Percentiles rank a stretch among this genome's conserved stretches.
Evolutionary conservation across 1,284 basidiomycete genomes (phyloP).

Genomic region (Sutorius eximius): DNA sequence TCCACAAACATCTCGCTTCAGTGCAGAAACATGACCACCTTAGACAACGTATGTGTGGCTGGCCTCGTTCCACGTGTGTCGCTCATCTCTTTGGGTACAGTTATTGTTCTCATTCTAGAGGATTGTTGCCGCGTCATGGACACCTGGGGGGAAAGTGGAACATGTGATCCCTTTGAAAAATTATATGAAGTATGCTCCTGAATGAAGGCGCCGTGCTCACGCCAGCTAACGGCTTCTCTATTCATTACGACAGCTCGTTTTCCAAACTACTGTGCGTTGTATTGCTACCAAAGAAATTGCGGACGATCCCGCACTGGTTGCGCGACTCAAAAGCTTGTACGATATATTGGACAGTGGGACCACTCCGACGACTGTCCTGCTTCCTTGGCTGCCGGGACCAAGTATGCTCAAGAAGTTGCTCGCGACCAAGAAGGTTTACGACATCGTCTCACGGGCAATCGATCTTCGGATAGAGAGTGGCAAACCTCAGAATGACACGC

Average conservation of each 20-base stretch:
- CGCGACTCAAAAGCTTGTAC: constrained; percentile 60
- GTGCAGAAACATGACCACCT: constrained; percentile 62
- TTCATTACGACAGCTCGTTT: constrained; percentile 51
- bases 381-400: constrained; percentile 72
- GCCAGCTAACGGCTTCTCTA: neutral
- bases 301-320: constrained; percentile 56
- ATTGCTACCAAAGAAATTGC: constrained; percentile 67
- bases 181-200: constrained; percentile 58
- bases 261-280: constrained; percentile 68
- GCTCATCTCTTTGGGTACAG: constrained; percentile 36
- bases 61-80: constrained; percentile 4
- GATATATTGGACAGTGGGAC: constrained; percentile 65
- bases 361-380: constrained; percentile 65
- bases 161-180: constrained; percentile 66
- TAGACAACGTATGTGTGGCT: constrained; percentile 48
- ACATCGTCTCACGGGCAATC: constrained; percentile 59
- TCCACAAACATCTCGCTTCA: constrained; percentile 65
- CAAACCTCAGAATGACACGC: constrained; percentile 58
- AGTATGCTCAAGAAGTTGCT: constrained; percentile 66
- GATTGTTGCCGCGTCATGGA: constrained; percentile 61
- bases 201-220: neutral
- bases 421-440: constrained; percentile 71
- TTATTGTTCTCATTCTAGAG: constrained; percentile 61
- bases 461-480: constrained; percentile 54
- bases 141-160: constrained; percentile 59